Conservation (phyloP, 169 alveolate species). For the Cryptosporidium baileyi region DNA sequence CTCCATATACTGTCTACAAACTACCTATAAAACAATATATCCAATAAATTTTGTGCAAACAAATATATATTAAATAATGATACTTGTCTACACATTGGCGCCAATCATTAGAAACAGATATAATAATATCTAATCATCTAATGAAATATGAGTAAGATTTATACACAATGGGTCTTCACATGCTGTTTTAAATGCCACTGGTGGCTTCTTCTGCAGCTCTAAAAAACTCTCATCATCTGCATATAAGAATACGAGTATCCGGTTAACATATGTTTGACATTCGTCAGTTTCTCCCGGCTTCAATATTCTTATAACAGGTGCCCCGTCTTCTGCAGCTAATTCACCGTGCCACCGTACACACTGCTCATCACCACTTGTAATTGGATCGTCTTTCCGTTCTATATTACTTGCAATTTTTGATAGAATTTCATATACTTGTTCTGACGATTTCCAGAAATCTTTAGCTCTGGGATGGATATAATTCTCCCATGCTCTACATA, state of each 20-base stretch:
- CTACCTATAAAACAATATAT: too few species aligned
- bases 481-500: slow-evolving; percentile 88
- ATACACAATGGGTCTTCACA: slow-evolving; percentile 88
- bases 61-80: too few species aligned
- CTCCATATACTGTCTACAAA: too few species aligned
- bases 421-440: slow-evolving; percentile 82
- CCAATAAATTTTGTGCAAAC: too few species aligned
- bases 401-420: slow-evolving; percentile 85
- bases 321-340: slow-evolving; percentile 79
- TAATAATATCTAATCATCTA: slow-evolving; percentile 75
- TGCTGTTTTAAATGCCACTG: slow-evolving; percentile 86
- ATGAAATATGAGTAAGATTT: slow-evolving; percentile 87
- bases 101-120: background rate
- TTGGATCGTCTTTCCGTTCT: slow-evolving; percentile 85
- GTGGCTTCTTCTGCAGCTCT: slow-evolving; percentile 83
- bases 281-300: slow-evolving; percentile 84
- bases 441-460: slow-evolving; percentile 87
- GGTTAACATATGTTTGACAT: slow-evolving; percentile 85
- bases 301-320: slow-evolving; percentile 85
- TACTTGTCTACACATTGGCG: slow-evolving; percentile 30
- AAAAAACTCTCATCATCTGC: slow-evolving; percentile 88
- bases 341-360: slow-evolving; percentile 91
- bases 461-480: slow-evolving; percentile 91
- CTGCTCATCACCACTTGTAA: slow-evolving; percentile 85
- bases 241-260: slow-evolving; percentile 87